These are phyloP conservation scores for Neospermospora avenae DNA, from an alignment of 2,329 filamentous ascomycete genomes.

Conservation along the genomic window DNA sequence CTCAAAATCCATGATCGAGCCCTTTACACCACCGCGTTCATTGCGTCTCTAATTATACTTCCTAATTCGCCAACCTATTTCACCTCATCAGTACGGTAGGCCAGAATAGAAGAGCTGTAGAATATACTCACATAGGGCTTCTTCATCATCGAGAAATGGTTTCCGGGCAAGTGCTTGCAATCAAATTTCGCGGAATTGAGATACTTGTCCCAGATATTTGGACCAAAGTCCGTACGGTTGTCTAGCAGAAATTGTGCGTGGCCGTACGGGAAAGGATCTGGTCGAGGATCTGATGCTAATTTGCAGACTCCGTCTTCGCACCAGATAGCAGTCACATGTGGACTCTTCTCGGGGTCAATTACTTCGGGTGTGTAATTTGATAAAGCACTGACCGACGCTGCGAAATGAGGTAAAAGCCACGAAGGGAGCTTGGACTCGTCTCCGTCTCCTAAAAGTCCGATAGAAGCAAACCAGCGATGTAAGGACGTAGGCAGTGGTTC, in stretches of 20 bases:
- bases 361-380: conserved; percentile 66
- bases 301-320: conserved; percentile 72
- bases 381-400: conserved; percentile 63
- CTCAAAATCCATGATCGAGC: background rate
- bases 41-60: conserved; percentile 2
- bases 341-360: conserved; percentile 55
- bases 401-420: conserved; percentile 75
- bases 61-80: conserved; percentile 7
- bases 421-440: conserved; percentile 60
- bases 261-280: conserved; percentile 55
- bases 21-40: conserved; percentile 2
- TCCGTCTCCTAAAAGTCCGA: conserved; percentile 65
- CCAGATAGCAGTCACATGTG: conserved; percentile 65
- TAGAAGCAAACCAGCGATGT: conserved; percentile 63
- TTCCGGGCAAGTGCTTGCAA: conserved; percentile 65
- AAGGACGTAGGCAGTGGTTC: conserved; percentile 57
- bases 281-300: conserved; percentile 60
- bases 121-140: conserved; percentile 45
- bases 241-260: conserved; percentile 69
- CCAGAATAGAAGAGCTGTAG: background rate
- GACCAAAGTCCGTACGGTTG: conserved; percentile 68
- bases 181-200: conserved; percentile 59
- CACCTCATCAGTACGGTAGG: background rate
- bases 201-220: conserved; percentile 68
- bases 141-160: conserved; percentile 77